Evolutionary conservation across 768 basidiomycete genomes (phyloP), one percentile per base, ranked within the genome.

Genomic region (Termitomyces sp.): DNA sequence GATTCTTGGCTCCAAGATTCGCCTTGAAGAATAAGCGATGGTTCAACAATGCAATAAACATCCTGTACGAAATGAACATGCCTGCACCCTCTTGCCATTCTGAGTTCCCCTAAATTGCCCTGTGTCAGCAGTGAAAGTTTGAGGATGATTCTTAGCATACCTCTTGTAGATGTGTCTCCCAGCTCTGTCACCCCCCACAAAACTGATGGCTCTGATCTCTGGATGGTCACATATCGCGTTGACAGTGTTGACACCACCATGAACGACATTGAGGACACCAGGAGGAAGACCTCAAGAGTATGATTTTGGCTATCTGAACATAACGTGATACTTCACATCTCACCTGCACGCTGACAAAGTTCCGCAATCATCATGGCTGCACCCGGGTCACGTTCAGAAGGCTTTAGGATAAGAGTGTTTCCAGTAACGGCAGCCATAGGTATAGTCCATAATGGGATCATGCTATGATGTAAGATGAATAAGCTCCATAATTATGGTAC

Each of bases 341-440:
- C 48, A 83, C 84, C 91, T 55, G 96, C 94, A 53, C 84, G 84
- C 70, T 91, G 84, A 66, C 91, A 94, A 3, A 98, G 80, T 72
- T 99, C 96, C 33, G 94, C 94, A 59, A 99, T 94, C 54, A 99
- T 96, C 89, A 97, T 94, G 6, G 94, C 88, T 14, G 97, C 96
- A 48, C 96, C 96, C 14, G 96, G 96, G 68, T 97, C 95, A 26
- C 96, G 86, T 69, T 99, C 96, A 1, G 91, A 94, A 19, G 96
- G 96, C 66, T 99, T 99, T 59, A 99, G 77, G 58, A 99, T 80
- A 42, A 99, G 79, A 0, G 96, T 94, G 65, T 99, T 99, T 33
- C 96, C 96, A 0, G 92, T 94, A 10, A 86, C 86, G 23, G 84
- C 76, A 17, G 94, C 90, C 82, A 94, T 85, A 44, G 89, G 89